Evolutionary conservation across 2,329 filamentous ascomycete genomes (phyloP).

Genomic region (Aspergillus sp.): DNA sequence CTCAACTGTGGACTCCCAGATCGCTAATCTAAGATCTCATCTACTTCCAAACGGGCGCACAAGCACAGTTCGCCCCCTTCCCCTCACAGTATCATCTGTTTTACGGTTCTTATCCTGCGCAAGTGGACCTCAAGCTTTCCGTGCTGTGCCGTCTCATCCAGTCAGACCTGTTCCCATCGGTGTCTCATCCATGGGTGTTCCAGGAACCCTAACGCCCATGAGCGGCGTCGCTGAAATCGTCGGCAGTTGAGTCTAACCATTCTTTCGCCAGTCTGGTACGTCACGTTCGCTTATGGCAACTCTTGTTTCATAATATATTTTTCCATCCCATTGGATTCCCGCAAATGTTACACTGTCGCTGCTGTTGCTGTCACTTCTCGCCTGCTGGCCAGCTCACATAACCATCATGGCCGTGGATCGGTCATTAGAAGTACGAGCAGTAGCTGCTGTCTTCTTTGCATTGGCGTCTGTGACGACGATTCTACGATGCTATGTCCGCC

Average conservation of each 20-base stretch:
- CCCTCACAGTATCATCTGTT: background rate
- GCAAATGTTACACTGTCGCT: too few relatives aligned
- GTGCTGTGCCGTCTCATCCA: background rate
- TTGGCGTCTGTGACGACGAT: conserved; percentile 42
- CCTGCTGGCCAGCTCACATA: background rate
- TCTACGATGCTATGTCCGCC: conserved; percentile 46
- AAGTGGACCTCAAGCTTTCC: background rate
- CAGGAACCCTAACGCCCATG: background rate
- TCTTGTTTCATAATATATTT: background rate
- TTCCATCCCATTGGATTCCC: background rate
- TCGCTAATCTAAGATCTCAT: too few relatives aligned
- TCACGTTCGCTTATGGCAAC: background rate
- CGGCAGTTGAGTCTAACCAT: background rate
- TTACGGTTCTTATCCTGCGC: background rate
- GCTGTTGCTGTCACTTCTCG: background rate
- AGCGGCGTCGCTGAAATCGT: background rate
- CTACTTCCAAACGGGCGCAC: too few relatives aligned
- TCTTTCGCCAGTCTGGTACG: background rate
- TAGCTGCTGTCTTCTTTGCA: conserved; percentile 41
- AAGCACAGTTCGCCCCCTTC: too few relatives aligned
- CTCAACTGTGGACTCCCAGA: too few relatives aligned
- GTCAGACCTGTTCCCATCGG: background rate
- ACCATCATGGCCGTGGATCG: conserved; percentile 16
- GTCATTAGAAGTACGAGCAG: conserved; percentile 16
- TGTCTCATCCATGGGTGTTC: background rate